Base-by-base conservation (phyloP, 2,329 filamentous ascomycete genomes). In the Penicillium sp. region DNA sequence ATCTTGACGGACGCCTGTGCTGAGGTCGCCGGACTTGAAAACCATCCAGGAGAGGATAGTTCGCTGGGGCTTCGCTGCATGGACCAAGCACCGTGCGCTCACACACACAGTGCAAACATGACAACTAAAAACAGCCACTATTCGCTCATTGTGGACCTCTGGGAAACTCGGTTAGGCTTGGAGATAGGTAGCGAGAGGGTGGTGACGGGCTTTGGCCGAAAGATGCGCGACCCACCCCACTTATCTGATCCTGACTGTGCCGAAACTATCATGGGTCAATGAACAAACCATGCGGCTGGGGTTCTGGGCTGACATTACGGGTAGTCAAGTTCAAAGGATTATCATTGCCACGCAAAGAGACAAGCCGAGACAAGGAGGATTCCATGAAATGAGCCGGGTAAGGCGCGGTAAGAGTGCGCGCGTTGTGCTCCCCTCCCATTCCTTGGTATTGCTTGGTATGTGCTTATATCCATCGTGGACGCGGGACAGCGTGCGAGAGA, bases 401-500 rank as follows among this genome's bases (percentile, higher is more conserved):
- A 20, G 28, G 17, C n/a, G 47, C 31, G 47, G 47, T 28, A 49
- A 49, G 31, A 49, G 47, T 31, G 47, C 43, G 14, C 31, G 14
- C 3, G 15, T 47, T 47, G 8, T 47, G 8, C 31, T 15, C 47
- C n/a, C 6, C 15, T 49, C n/a, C 28, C n/a, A 17, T 49, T 31
- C 47, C 47, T 49, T 35, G 47, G 47, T 49, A 49, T 49, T 49
- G 47, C 47, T 49, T 49, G 47, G 47, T 49, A 49, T 35, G 47
- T 49, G 47, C 47, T 49, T 49, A 28, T 35, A 20, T 3, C 31
- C n/a, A 35, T 22, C 22, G 22, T 22, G 28, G 47, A 25, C 34
- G 28, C 10, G 4, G 17, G n/a, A 35, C 8, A 49, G 28, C 4
- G 10, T 35, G 31, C 2, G 8, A 10, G 31, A 17, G 22, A 11